Conservation (phyloP, 176 grass and related monocot species). For the Bonia amplexicaulis region DNA sequence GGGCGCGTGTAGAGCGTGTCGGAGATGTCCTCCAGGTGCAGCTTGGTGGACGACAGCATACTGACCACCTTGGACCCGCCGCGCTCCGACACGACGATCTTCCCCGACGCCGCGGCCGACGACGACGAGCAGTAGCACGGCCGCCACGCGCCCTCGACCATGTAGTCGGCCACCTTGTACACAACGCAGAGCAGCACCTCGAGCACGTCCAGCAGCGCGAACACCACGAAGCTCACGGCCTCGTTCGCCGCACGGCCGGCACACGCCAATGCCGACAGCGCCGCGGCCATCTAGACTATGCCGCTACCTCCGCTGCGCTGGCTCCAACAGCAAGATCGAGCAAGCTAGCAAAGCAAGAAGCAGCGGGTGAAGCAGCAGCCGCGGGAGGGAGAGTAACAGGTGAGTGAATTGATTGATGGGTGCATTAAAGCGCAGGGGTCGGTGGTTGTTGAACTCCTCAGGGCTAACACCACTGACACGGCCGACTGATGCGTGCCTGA, state of each 20-base stretch:
- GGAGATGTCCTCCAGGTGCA: conserved; percentile 95
- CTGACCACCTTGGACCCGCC: conserved; percentile 88
- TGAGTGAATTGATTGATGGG: conserved; percentile 39
- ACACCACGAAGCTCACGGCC: conserved; percentile 71
- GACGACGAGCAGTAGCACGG: conserved; percentile 86
- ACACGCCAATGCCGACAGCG: conserved; percentile 58
- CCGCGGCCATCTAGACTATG: conserved; percentile 22
- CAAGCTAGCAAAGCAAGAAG: not conserved
- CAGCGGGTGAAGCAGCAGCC: not conserved
- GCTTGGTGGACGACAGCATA: conserved; percentile 58
- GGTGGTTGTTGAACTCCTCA: conserved; percentile 74
- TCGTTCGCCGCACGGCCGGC: conserved; percentile 65
- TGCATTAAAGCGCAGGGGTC: conserved; percentile 43
- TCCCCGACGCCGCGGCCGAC: conserved; percentile 30
- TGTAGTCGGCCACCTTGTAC: conserved; percentile 84
- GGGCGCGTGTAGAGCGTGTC: conserved; percentile 87
- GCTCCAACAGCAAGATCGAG: not conserved
- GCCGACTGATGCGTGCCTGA: conserved; percentile 10
- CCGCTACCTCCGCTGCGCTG: not conserved
- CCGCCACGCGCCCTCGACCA: conserved; percentile 69
- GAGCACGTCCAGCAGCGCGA: conserved; percentile 66
- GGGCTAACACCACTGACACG: conserved; percentile 37
- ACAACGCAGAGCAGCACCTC: conserved; percentile 68
- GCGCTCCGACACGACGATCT: conserved; percentile 81
- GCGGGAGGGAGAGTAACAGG: not conserved